These are phyloP conservation scores for Rubus idaeus DNA, from an alignment of 306 rosid species.

Conservation along the genomic window DNA sequence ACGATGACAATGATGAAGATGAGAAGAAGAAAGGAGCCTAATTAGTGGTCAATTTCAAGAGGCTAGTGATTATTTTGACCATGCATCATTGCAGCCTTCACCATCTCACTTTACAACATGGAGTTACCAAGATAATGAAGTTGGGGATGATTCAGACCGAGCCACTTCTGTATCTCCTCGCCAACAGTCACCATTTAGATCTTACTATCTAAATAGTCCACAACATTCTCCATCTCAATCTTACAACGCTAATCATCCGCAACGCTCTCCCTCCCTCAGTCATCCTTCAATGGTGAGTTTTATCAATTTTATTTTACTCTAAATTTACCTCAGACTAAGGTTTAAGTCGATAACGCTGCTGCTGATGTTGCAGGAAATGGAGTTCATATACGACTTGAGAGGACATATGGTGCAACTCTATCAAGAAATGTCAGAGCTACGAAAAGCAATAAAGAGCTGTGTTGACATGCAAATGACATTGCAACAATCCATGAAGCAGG, in stretches of 20 bases:
- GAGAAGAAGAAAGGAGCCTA: constrained; percentile 28
- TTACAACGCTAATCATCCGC: background rate
- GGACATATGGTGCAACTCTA: constrained; percentile 72
- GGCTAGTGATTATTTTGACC: constrained; percentile 45
- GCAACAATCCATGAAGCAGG: constrained; percentile 56
- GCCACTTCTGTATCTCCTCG: constrained; percentile 46
- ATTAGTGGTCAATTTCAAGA: constrained; percentile 42
- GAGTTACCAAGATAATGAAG: constrained; percentile 70
- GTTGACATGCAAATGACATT: constrained; percentile 71
- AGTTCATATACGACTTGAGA: constrained; percentile 62
- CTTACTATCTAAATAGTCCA: constrained; percentile 22
- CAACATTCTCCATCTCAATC: constrained; percentile 8
- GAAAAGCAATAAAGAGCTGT: constrained; percentile 67
- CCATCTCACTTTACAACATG: constrained; percentile 49
- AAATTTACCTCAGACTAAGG: background rate
- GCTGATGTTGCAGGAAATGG: constrained; percentile 60
- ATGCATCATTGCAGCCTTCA: constrained; percentile 42
- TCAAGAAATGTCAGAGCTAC: constrained; percentile 74
- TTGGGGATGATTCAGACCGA: constrained; percentile 53
- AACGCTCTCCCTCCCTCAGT: background rate
- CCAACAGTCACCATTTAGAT: constrained; percentile 39
- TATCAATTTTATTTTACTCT: background rate
- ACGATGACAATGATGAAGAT: constrained; percentile 21
- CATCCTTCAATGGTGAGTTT: constrained; percentile 51
- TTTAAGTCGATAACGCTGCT: background rate